Conservation (phyloP, 2,329 filamentous ascomycete species). For the Orbilia brochopaga region DNA sequence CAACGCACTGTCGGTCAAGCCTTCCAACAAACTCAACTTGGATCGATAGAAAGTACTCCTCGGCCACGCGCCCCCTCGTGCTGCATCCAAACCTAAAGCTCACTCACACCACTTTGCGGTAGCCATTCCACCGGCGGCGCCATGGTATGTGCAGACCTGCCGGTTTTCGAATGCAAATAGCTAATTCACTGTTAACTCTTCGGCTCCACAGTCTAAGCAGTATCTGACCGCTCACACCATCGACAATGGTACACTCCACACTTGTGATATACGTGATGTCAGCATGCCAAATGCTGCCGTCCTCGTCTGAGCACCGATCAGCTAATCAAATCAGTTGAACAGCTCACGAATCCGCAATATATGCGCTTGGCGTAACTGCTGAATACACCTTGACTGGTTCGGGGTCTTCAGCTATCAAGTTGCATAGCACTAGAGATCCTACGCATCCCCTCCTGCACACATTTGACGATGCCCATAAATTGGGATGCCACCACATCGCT, state of each 20-base stretch:
- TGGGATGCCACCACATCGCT: slow-evolving; percentile 89
- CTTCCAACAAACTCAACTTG: too few species aligned
- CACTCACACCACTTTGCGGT: too few species aligned
- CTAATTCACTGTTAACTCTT: neutral
- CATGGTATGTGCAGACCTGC: too few species aligned
- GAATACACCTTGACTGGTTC: slow-evolving; percentile 80
- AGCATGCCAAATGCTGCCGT: slow-evolving; percentile 30
- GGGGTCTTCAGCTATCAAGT: slow-evolving; percentile 78
- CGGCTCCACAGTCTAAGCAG: slow-evolving; percentile 84
- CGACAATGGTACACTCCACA: slow-evolving; percentile 71
- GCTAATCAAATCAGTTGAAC: slow-evolving; percentile 22
- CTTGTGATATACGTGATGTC: slow-evolving; percentile 53
- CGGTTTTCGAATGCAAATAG: neutral
- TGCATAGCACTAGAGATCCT: slow-evolving; percentile 75
- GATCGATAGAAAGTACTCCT: too few species aligned
- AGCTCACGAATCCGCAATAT: slow-evolving; percentile 87
- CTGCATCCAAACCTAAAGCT: too few species aligned
- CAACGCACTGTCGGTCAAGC: too few species aligned
- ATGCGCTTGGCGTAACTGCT: slow-evolving; percentile 77
- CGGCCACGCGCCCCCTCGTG: too few species aligned
- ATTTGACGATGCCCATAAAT: slow-evolving; percentile 77
- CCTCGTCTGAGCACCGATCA: neutral
- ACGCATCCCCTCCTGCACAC: slow-evolving; percentile 80
- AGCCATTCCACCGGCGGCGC: too few species aligned
- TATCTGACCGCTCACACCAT: slow-evolving; percentile 92